Evolutionary conservation across 2,329 filamentous ascomycete species (phyloP).

Genomic region (Aschersonia sp.): DNA sequence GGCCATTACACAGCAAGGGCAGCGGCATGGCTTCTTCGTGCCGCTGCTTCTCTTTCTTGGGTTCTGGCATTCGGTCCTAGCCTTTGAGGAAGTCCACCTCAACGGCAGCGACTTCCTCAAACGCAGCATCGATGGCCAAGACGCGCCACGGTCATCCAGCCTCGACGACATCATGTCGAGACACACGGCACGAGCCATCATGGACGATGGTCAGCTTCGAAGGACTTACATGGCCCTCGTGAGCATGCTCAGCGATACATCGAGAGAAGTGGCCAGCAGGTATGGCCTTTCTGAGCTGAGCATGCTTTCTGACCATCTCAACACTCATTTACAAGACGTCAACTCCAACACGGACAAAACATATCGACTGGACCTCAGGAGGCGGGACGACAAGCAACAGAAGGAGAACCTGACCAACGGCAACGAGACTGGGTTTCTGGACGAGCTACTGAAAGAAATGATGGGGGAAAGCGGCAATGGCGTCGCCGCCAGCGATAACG

Average conservation of each 20-base stretch:
- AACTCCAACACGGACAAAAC: slow-evolving; percentile 5
- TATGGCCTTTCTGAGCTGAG: slow-evolving; percentile 5
- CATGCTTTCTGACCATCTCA: slow-evolving; percentile 4
- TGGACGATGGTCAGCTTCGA: slow-evolving; percentile 3
- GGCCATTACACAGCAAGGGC: not conserved
- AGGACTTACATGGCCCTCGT: slow-evolving; percentile 6
- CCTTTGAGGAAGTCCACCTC: not conserved
- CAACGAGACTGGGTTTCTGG: not conserved
- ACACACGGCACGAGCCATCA: not conserved
- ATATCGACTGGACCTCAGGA: slow-evolving; percentile 3
- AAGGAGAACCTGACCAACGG: not conserved
- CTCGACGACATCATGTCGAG: not conserved
- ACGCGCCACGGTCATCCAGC: not conserved
- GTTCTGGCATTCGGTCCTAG: not conserved
- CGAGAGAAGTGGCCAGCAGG: slow-evolving; percentile 3
- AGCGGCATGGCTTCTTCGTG: not conserved
- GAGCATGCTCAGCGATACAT: slow-evolving; percentile 6
- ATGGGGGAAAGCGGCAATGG: not conserved
- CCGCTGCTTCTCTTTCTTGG: not conserved
- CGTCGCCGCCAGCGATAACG: not conserved
- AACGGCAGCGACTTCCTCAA: not conserved
- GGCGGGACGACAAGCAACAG: not conserved
- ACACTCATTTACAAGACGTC: slow-evolving; percentile 4
- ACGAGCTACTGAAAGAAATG: not conserved
- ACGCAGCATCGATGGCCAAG: not conserved